Conservation (phyloP, 2,329 filamentous ascomycete species). For the Lachnellula occidentalis region DNA sequence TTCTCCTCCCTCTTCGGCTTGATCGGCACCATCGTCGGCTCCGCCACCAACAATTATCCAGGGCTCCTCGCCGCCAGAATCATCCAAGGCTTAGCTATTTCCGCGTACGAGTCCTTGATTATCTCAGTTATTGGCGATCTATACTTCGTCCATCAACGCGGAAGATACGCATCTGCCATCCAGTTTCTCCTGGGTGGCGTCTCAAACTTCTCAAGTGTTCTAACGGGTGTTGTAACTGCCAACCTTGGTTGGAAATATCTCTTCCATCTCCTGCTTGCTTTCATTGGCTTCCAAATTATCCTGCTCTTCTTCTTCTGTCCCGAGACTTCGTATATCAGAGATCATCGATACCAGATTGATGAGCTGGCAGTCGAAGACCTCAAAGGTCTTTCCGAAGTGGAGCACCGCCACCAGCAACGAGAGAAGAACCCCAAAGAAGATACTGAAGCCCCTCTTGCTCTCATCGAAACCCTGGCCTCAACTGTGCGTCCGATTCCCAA, state of each 20-base stretch:
- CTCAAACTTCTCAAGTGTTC: constrained; percentile 35
- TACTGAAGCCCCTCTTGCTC: not conserved
- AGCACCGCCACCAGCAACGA: constrained; percentile 7
- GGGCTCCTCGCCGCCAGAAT: constrained; percentile 20
- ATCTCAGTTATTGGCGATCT: constrained; percentile 36
- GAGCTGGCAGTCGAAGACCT: constrained; percentile 11
- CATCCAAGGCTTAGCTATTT: constrained; percentile 21
- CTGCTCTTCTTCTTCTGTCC: constrained; percentile 44
- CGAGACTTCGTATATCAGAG: constrained; percentile 43
- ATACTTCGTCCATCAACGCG: constrained; percentile 41
- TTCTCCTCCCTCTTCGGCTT: constrained; percentile 15
- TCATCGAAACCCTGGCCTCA: not conserved
- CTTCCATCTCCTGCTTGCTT: constrained; percentile 12
- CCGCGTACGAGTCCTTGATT: constrained; percentile 27
- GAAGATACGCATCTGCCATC: constrained; percentile 36
- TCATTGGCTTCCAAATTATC: constrained; percentile 9
- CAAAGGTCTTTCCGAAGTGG: constrained; percentile 3
- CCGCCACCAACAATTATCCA: constrained; percentile 11
- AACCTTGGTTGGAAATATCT: constrained; percentile 39
- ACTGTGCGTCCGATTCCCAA: constrained; percentile 1
- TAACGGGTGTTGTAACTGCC: constrained; percentile 36
- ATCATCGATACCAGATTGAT: constrained; percentile 11
- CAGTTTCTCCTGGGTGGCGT: constrained; percentile 38
- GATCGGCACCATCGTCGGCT: constrained; percentile 17
- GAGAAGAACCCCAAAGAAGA: not conserved